Base-by-base conservation (phyloP, 1,284 basidiomycete genomes). In the Moniliophthora roreri region DNA sequence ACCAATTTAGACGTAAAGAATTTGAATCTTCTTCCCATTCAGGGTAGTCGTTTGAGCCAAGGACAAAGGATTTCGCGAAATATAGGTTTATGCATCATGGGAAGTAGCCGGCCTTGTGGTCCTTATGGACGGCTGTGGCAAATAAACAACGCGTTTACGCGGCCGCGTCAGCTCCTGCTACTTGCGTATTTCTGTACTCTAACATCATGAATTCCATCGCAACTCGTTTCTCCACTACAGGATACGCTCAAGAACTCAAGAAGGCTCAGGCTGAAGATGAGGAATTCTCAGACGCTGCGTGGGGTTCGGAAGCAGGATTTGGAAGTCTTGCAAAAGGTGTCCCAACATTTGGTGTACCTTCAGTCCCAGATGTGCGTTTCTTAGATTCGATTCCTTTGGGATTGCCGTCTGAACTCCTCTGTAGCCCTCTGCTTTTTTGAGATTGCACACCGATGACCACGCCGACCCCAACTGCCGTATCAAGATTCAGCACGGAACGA, bases 401-500 rank as follows among this genome's bases (percentile, higher is more conserved):
- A 50, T 48, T 48, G 2, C n/a, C 48, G 36, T 23, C 16, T 37
- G 60, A 10, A 55, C 23, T 41, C 36, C 32, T 21, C 45, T 61
- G 0, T 65, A 97, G 95, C 94, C 95, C n/a, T 80, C 89, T 50
- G 77, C 87, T 4, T 98, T 98, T 75, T 77, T 98, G 63, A 81
- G 88, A 62, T 72, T 92, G 54, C 93, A 97, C 74, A 96, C 95
- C 51, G 94, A 97, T 69, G 93, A 96, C 72, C 89, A 87, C 61
- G 91, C 91, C 53, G 93, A 96, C 76, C 93, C 95, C 36, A 85
- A 82, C 58, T 96, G 94, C 77, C 87, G 83, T 70, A 99, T 99
- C 77, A 99, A 99, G 80, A 95, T 99, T 60, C 89, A 95, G 65
- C 97, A 99, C 73, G 97, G 97, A 65, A 99, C 97, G 15, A 99